Evolutionary conservation across 2,329 filamentous ascomycete genomes (phyloP), one percentile per base, ranked within the genome.

Genomic region (Truncatella angustata): DNA sequence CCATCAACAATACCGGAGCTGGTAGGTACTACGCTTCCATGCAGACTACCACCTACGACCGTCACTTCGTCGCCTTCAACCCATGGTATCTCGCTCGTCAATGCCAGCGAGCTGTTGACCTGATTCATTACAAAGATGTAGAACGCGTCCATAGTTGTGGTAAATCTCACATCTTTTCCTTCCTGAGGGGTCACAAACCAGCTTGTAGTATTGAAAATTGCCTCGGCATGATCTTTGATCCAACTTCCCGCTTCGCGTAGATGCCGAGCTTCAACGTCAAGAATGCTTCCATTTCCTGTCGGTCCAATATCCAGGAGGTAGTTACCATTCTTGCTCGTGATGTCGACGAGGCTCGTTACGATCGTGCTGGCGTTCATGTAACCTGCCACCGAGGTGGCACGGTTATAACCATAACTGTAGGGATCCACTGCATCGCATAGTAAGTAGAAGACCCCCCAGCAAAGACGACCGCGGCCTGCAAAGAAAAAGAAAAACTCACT

Each of bases 391-490:
- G 75, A 70, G 0, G 80, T 85, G 1, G 79, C 79, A 5, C 75
- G 69, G 60, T 85, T 84, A 65, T 79, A 85, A 3, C 81, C 81
- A 57, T 84, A 85, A 55, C 70, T 75, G 58, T 73, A 84, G 0
- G 81, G 81, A 57, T 85, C 81, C 77, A 85, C 36, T 50, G 10
- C 2, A 34, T 9, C n/a, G 4, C 5, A 21, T 2, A 45, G 5
- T 45, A 11, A 35, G 2, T 20, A 34, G 11, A 21, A 2, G 3
- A 34, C 6, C 16, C 3, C 7, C 23, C 10, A 5, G 23, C 11
- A 4, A 5, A 26, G 28, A 6, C 7, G 2, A 34, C n/a, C n/a
- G n/a, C n/a, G n/a, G n/a, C n/a, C n/a, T n/a, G n/a, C n/a, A n/a
- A n/a, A n/a, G n/a, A n/a, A n/a, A n/a, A n/a, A n/a, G n/a, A 3